Percentiles rank a stretch among this genome's conserved stretches.
phyloP scores from a whole-genome alignment of 257 asterid species.

The Gardenia jasminoides region DNA sequence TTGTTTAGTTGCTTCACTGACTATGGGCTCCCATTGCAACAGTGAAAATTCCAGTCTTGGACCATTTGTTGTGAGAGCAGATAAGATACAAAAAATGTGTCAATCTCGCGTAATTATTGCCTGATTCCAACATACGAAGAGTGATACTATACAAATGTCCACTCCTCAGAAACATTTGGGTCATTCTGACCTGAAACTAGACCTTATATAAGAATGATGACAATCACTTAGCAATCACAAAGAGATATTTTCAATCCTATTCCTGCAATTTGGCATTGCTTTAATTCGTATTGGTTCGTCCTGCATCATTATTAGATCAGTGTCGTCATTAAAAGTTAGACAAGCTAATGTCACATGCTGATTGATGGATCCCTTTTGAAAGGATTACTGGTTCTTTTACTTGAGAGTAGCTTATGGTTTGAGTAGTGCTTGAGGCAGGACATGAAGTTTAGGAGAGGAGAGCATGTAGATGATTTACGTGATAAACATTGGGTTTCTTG shows the following conservation, averaged over 20 bases:
- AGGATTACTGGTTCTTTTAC: background rate
- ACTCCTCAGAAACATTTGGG: background rate
- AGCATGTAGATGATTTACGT: no score
- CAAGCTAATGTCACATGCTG: background rate
- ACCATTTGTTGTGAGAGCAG: background rate
- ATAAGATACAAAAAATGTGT: background rate
- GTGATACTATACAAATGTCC: background rate
- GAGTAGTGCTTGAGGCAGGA: background rate
- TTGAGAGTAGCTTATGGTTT: background rate
- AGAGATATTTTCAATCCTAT: background rate
- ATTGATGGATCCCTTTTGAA: background rate
- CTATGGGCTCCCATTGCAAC: background rate
- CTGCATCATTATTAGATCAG: background rate
- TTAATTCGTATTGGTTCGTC: background rate
- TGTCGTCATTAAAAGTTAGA: background rate
- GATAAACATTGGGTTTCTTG: no score
- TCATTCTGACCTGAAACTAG: background rate
- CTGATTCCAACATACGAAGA: background rate
- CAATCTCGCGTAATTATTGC: conserved; percentile 1
- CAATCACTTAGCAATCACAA: background rate
- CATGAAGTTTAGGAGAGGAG: background rate
- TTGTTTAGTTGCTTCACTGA: conserved; percentile 12
- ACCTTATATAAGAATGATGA: background rate
- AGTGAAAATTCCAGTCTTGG: background rate
- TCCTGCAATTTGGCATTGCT: background rate